A percentile compares a stretch with the other conserved stretches of the same genome.
Evolutionary conservation across 805 yeast species (phyloP).

Genomic region (Barnettozyma salicaria): DNA sequence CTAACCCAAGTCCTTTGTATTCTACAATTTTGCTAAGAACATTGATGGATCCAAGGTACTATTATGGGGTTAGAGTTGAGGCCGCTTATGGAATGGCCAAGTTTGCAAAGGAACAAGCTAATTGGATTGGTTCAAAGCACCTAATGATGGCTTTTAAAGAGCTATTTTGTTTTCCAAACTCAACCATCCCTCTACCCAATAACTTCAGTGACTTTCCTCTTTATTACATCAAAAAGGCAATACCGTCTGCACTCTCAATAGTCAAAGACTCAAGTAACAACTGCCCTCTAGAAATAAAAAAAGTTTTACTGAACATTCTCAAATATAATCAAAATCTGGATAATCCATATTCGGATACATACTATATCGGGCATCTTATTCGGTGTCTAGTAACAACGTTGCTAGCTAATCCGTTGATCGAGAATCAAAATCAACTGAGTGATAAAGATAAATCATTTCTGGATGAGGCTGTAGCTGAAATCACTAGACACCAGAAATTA

Average conservation of each 20-base stretch:
- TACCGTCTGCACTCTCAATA: slow-evolving; percentile 54
- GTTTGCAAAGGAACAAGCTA: slow-evolving; percentile 53
- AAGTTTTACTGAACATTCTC: slow-evolving; percentile 61
- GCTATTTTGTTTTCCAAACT: slow-evolving; percentile 65
- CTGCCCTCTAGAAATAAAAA: slow-evolving; percentile 52
- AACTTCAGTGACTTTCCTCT: slow-evolving; percentile 67
- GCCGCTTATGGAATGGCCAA: slow-evolving; percentile 77
- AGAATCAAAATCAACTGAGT: slow-evolving; percentile 10
- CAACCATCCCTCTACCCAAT: slow-evolving; percentile 69
- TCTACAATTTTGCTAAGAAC: slow-evolving; percentile 78
- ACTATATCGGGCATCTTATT: slow-evolving; percentile 56
- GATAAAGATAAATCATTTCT: slow-evolving; percentile 35
- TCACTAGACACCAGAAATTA: slow-evolving; percentile 68
- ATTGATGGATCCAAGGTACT: slow-evolving; percentile 75
- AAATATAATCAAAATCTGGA: slow-evolving; percentile 81
- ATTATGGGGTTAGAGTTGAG: slow-evolving; percentile 80
- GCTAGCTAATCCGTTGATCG: slow-evolving; percentile 21
- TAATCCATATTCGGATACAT: slow-evolving; percentile 69
- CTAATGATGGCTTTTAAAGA: slow-evolving; percentile 62
- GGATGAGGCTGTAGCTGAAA: slow-evolving; percentile 51
- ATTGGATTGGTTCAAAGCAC: slow-evolving; percentile 69
- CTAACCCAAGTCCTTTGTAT: slow-evolving; percentile 54
- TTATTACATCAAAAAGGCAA: slow-evolving; percentile 64
- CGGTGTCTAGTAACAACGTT: slow-evolving; percentile 43
- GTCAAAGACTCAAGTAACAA: slow-evolving; percentile 60